phyloP scores from a whole-genome alignment of 208 protist genomes.

The Leishmania tropica region DNA sequence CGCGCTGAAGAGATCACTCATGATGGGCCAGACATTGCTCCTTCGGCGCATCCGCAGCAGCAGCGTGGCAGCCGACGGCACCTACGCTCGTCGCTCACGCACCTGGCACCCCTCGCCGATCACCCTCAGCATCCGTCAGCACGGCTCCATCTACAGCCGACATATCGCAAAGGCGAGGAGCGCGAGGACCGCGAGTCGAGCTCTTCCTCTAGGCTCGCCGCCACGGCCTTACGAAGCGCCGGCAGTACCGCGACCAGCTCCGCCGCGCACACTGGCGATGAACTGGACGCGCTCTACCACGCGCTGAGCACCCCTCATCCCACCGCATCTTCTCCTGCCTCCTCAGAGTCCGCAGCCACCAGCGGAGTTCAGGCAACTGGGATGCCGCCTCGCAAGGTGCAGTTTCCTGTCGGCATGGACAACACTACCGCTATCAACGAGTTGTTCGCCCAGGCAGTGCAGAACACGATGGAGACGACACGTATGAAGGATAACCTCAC shows the following conservation, averaged over 20 bases:
- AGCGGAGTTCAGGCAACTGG: neutral
- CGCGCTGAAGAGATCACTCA: neutral
- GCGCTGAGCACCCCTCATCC: neutral
- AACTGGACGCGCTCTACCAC: constrained; percentile 3
- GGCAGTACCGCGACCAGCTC: neutral
- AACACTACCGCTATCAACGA: constrained; percentile 4
- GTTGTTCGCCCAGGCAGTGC: constrained; percentile 15
- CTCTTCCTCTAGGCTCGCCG: neutral
- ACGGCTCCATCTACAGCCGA: neutral
- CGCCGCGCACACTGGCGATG: neutral
- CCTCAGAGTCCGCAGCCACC: neutral
- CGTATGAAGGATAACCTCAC: neutral
- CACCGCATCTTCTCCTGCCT: neutral
- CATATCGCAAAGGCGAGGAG: neutral
- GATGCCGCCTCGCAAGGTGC: neutral
- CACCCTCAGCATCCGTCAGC: neutral
- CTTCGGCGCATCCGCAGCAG: neutral
- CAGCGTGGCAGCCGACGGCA: constrained; percentile 1
- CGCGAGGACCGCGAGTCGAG: neutral
- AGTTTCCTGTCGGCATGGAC: neutral
- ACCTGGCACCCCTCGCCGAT: neutral
- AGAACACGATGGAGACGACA: constrained; percentile 1
- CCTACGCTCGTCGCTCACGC: constrained; percentile 1
- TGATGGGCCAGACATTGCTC: neutral
- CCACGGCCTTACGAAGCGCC: neutral